Evolutionary conservation across 2,329 filamentous ascomycete species (phyloP), one percentile per base, ranked within the genome.

Genomic region (Ceratocystis cubensis): DNA sequence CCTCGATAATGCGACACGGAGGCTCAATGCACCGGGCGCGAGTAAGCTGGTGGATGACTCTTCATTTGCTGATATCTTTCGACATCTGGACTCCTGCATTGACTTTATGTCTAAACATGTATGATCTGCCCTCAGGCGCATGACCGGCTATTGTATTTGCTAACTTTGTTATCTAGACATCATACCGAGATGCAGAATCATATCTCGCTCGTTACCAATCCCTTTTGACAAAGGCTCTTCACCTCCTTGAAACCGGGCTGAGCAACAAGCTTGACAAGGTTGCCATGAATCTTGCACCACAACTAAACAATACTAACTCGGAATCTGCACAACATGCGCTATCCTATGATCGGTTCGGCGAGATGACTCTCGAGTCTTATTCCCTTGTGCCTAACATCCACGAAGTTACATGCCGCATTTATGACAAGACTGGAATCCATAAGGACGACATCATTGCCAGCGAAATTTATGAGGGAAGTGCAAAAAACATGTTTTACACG

Each of bases 31-130:
- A 0, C 92, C 94, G 0, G 91, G 92, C 0, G 92, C 93, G 22
- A 87, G 89, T 62, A 91, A 88, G 67, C 81, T 96, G 66, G 92
- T 96, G 17, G 88, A 92, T 59, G 87, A 88, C 66, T 86, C 88
- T 63, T 88, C 89, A 57, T 96, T 97, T 73, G 86, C 88, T 1
- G 89, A 96, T 65, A 95, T 97, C 81, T 78, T 99, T 62, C 82
- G 84, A 61, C 93, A 91, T 69, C 79, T 99, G 63, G 92, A 97
- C 75, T 85, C 90, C 65, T 99, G 93, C 74, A 84, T 99, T 71
- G 87, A 87, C 37, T 97, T 97, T 73, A 96, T 97, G 91, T 84
- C 89, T 69, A 81, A 84, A 64, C 90, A 96, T 78, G 88, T 91
- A 76, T 74, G 86, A 75, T 17, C 1, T 8, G 17, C 20, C 48